These are phyloP conservation scores for Pythium dissotocum DNA, from an alignment of 352 stramenopile genomes.

Conservation along the genomic window DNA sequence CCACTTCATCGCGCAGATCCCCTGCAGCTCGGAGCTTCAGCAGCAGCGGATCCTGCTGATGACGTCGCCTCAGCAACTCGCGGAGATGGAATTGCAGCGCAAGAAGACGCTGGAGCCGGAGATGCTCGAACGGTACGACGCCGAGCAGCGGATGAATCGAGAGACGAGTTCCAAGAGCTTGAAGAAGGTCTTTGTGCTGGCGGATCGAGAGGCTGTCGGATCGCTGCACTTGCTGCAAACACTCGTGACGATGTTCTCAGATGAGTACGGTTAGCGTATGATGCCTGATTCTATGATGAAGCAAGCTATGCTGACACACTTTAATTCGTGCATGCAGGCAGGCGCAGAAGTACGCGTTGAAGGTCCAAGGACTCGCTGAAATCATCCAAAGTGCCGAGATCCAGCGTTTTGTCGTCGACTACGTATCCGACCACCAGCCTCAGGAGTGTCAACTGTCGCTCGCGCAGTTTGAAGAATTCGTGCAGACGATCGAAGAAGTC, in stretches of 20 bases:
- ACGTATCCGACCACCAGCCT: conserved; percentile 33
- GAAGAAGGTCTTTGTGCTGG: conserved; percentile 50
- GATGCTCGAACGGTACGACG: conserved; percentile 46
- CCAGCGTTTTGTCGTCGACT: conserved; percentile 65
- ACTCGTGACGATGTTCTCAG: conserved; percentile 53
- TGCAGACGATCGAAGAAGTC: conserved; percentile 58
- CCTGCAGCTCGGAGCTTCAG: conserved; percentile 52
- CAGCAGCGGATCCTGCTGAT: conserved; percentile 61
- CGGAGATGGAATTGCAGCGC: conserved; percentile 38
- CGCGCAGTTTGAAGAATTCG: conserved; percentile 53
- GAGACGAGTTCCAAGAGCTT: conserved; percentile 40
- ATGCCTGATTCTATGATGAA: too few relatives aligned
- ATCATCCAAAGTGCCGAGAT: conserved; percentile 44
- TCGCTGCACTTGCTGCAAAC: conserved; percentile 58
- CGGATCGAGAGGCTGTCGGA: conserved; percentile 38
- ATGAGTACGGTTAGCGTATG: conserved; percentile 37
- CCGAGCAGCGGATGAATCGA: conserved; percentile 22
- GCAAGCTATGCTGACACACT: background rate
- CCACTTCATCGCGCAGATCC: conserved; percentile 49
- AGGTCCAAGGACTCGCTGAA: conserved; percentile 48
- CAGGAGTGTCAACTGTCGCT: conserved; percentile 32
- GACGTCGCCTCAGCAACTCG: conserved; percentile 46
- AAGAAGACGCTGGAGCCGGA: conserved; percentile 50
- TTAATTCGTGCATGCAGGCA: conserved; percentile 8
- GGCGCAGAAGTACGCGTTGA: conserved; percentile 40